phyloP scores from a whole-genome alignment of 1,284 basidiomycete genomes.

The Blastosporella zonata region DNA sequence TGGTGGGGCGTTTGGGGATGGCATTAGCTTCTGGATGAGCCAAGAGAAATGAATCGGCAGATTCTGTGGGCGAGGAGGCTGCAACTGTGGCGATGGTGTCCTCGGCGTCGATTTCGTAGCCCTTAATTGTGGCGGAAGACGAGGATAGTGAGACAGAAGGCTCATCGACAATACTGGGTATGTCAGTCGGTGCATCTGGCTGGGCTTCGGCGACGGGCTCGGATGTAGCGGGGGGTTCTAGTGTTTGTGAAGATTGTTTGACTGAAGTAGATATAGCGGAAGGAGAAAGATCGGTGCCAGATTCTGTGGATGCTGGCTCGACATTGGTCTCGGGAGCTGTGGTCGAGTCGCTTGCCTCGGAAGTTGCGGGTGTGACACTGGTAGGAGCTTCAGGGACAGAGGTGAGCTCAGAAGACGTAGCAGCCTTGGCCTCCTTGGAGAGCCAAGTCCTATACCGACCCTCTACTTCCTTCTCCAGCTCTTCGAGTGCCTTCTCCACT shows the following conservation, averaged over 20 bases:
- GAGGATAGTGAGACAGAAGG: constrained; percentile 5
- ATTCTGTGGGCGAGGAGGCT: constrained; percentile 1
- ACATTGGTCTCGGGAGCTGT: neutral
- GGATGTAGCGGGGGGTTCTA: neutral
- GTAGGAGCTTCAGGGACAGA: neutral
- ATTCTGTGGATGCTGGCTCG: neutral
- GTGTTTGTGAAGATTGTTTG: neutral
- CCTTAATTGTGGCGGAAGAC: constrained; percentile 14
- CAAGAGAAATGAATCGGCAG: constrained; percentile 20
- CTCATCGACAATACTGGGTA: neutral
- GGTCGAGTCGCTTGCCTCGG: neutral
- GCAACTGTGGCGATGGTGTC: neutral
- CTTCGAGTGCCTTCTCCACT: constrained; percentile 53
- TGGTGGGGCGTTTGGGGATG: constrained; percentile 14
- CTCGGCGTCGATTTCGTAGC: constrained; percentile 6
- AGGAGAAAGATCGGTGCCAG: neutral
- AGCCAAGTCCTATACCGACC: constrained; percentile 22
- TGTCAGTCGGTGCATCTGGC: neutral
- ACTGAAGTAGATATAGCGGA: neutral
- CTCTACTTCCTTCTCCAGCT: constrained; percentile 31
- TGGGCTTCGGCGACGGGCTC: neutral
- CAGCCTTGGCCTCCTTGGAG: constrained; percentile 21
- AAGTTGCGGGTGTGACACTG: neutral
- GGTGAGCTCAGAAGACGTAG: constrained; percentile 7
- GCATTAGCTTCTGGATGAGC: constrained; percentile 5